Evolutionary conservation across 768 basidiomycete genomes (phyloP).

Genomic region (Symmetrospora coprosmae): DNA sequence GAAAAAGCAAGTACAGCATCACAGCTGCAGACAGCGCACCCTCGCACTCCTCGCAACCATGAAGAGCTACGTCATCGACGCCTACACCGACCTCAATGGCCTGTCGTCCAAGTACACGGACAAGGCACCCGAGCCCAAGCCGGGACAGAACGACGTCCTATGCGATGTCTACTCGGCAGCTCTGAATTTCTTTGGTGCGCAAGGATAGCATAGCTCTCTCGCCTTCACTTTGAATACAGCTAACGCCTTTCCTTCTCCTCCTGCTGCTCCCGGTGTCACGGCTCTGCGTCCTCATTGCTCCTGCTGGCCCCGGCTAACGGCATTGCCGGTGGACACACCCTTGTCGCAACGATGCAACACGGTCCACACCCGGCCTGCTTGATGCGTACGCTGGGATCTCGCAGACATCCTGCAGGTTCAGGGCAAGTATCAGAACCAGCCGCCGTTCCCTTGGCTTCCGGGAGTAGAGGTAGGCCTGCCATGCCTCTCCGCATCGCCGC

Average conservation of each 20-base stretch:
- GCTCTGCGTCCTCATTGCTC: too few species aligned
- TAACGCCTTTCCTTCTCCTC: too few species aligned
- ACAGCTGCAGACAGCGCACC: too few species aligned
- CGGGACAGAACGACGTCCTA: constrained; percentile 12
- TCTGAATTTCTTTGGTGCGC: constrained; percentile 15
- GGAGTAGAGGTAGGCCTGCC: constrained; percentile 44
- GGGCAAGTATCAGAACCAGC: constrained; percentile 76
- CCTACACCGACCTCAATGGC: background rate
- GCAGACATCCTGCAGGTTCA: constrained; percentile 17
- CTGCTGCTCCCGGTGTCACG: too few species aligned
- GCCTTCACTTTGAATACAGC: background rate
- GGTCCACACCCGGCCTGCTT: too few species aligned
- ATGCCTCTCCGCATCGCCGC: background rate
- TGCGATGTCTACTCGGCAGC: constrained; percentile 10
- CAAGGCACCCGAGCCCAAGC: constrained; percentile 15
- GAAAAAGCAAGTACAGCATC: too few species aligned
- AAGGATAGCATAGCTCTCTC: too few species aligned
- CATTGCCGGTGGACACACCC: too few species aligned
- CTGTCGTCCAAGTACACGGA: background rate
- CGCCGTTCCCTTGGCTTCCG: constrained; percentile 66
- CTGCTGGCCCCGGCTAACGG: too few species aligned
- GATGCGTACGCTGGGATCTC: too few species aligned
- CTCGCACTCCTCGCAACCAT: too few species aligned
- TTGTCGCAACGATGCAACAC: too few species aligned
- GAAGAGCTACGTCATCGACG: constrained; percentile 16